phyloP scores from a whole-genome alignment of 345 rosid genomes.

The Dovyalis caffra region DNA sequence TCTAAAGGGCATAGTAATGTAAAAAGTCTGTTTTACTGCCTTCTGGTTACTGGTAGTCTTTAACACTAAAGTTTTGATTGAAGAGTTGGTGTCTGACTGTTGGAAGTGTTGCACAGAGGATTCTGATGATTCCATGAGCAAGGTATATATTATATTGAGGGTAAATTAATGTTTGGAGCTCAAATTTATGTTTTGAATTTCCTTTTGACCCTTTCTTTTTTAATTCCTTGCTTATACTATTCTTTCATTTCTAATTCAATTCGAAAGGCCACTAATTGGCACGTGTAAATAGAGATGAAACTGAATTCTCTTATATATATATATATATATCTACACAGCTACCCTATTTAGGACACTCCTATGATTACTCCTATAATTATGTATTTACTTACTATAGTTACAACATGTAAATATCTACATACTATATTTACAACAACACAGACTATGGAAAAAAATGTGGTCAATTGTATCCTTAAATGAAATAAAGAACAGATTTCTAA shows the following conservation, averaged over 20 bases:
- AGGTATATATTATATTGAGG: conserved; percentile 47
- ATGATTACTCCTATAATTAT: too few species aligned
- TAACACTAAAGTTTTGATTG: conserved; percentile 31
- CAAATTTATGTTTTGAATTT: neutral
- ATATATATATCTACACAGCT: too few species aligned
- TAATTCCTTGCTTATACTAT: neutral
- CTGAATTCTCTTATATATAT: too few species aligned
- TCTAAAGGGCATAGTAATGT: neutral
- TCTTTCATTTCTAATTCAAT: neutral
- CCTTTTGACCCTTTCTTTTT: neutral
- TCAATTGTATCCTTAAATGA: neutral
- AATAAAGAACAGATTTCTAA: neutral
- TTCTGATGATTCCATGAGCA: conserved; percentile 78
- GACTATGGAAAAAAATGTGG: neutral
- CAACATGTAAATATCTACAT: too few species aligned
- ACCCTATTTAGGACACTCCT: too few species aligned
- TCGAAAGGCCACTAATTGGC: neutral
- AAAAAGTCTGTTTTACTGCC: neutral
- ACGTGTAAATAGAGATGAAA: too few species aligned
- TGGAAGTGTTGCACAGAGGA: conserved; percentile 95
- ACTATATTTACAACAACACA: too few species aligned
- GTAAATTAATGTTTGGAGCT: neutral
- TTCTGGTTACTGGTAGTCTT: neutral
- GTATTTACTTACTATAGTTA: too few species aligned
- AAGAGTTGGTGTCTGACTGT: conserved; percentile 94